These are phyloP conservation scores for Paraphoma chrysanthemicola DNA, from an alignment of 2,329 filamentous ascomycete genomes.

Conservation along the genomic window DNA sequence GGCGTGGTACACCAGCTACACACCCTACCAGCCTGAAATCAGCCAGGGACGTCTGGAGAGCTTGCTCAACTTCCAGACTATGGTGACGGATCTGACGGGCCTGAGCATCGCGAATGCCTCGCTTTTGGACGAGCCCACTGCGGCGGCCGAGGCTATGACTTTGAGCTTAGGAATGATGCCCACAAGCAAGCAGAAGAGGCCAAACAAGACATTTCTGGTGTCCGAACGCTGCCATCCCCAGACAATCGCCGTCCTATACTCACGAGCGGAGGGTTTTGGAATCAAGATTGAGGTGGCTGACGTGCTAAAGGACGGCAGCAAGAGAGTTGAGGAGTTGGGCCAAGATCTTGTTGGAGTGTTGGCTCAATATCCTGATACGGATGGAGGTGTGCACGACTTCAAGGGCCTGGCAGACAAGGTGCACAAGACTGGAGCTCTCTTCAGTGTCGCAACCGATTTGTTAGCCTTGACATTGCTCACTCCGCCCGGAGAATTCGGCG, in stretches of 20 bases:
- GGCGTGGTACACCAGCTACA: constrained; percentile 98
- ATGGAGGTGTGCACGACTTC: constrained; percentile 80
- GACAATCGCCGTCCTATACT: constrained; percentile 82
- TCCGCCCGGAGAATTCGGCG: constrained; percentile 91
- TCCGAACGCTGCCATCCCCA: constrained; percentile 84
- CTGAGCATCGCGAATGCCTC: constrained; percentile 91
- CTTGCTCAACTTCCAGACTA: constrained; percentile 92
- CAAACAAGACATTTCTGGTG: constrained; percentile 82
- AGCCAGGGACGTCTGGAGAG: constrained; percentile 93
- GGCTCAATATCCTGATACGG: constrained; percentile 93
- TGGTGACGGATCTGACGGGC: constrained; percentile 86
- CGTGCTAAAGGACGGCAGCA: constrained; percentile 68
- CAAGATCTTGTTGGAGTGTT: constrained; percentile 87
- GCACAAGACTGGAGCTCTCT: constrained; percentile 77
- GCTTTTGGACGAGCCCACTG: constrained; percentile 87
- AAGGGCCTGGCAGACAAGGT: constrained; percentile 75
- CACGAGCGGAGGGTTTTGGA: constrained; percentile 89
- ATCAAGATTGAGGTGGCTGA: constrained; percentile 79
- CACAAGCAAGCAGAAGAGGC: constrained; percentile 72
- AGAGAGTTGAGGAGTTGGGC: constrained; percentile 74
- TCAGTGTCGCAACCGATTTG: constrained; percentile 89
- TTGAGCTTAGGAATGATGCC: constrained; percentile 82
- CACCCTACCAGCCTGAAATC: constrained; percentile 96
- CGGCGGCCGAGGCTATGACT: constrained; percentile 95
- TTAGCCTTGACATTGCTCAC: constrained; percentile 86